A percentile compares a stretch with the other conserved stretches of the same genome.
Evolutionary conservation across 176 grass and related monocot species (phyloP).

Genomic region (Lolium perenne): DNA sequence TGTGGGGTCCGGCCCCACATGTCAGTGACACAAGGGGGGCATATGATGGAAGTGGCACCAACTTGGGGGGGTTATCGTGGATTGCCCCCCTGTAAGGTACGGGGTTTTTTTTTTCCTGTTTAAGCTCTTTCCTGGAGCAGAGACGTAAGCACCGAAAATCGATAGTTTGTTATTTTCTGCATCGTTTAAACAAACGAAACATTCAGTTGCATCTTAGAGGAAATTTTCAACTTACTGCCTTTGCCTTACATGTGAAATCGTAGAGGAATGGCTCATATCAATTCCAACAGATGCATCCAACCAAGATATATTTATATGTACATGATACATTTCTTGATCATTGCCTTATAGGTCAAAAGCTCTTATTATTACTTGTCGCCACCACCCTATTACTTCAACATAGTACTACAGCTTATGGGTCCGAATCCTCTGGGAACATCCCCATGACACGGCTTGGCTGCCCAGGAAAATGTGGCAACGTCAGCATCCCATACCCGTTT

Average conservation of each 20-base stretch:
- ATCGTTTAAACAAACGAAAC: background rate
- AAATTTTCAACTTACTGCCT: background rate
- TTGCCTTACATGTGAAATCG: background rate
- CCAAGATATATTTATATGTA: background rate
- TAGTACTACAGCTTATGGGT: background rate
- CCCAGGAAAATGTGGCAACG: conserved; percentile 43
- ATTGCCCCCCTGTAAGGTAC: background rate
- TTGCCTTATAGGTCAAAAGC: conserved; percentile 11
- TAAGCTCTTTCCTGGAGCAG: background rate
- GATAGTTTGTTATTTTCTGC: background rate
- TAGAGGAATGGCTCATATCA: background rate
- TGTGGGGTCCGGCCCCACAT: no score
- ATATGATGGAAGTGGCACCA: no score
- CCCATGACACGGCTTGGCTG: conserved; percentile 11
- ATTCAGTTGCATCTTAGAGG: background rate
- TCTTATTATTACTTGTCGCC: background rate
- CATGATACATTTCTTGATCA: background rate
- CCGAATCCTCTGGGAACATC: background rate
- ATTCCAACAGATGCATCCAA: background rate
- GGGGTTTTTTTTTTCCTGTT: background rate
- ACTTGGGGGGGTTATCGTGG: no score
- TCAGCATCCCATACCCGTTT: conserved; percentile 63
- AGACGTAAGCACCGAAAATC: background rate
- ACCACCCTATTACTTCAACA: background rate
- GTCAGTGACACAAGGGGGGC: no score